Evolutionary conservation across 306 rosid species (phyloP), one percentile per base, ranked within the genome.

Genomic region (Ormosia semicastrata): DNA sequence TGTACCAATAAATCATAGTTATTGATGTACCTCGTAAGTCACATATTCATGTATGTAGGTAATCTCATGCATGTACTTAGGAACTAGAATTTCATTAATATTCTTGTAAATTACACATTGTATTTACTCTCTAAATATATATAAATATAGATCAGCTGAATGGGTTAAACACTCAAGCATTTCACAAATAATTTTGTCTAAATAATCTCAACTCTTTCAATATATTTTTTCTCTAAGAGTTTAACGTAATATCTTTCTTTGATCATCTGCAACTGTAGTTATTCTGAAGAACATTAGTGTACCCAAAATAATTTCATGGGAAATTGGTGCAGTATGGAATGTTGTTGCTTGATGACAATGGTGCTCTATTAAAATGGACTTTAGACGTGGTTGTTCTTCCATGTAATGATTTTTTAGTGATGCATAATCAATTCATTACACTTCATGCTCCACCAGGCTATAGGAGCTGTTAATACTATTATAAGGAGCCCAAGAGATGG

Each of bases 381-480:
- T 73, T 11, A 7, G 12, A 36, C 4, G 32, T 14, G 12, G 59
- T 33, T 9, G 29, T 7, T 32, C 53, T 66, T 17, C 17, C 54
- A 63, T 60, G 29, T 40, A 7, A 40, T 66, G 58, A 49, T 44
- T 34, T 60, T 63, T n/a, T 15, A 18, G 49, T 62, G 71, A 62
- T 62, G 11, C 9, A 32, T 41, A 7, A 75, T 62, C 37, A 32
- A 66, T 47, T 37, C 8, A 13, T 56, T 71, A 70, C n/a, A 1
- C 5, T 57, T 30, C 56, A 49, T 78, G 78, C 17, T 79, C 36
- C 41, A 52, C 74, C 79, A 88, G 91, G 60, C 81, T 67, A 82
- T 88, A 56, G 85, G 81, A 49, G 91, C 91, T 58, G 85, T 83
- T 41, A 88, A 88, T 66, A 85, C 91, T 0, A 88, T 88, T 7